Conservation (phyloP, 108 stramenopile species). For the Fragilariopsis cylindrus region DNA sequence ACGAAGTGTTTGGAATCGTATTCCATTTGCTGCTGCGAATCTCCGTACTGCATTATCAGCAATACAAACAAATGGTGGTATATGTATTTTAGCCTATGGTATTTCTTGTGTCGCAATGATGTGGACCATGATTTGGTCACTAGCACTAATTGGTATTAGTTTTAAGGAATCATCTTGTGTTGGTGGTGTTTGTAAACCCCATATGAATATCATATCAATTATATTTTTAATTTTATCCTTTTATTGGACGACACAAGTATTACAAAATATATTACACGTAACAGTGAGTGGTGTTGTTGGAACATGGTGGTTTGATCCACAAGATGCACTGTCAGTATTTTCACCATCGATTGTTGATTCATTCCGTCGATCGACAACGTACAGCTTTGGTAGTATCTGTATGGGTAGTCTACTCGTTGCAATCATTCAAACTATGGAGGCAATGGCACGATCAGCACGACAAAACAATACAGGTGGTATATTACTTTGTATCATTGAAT, state of each 20-base stretch:
- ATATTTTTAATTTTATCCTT: constrained; percentile 57
- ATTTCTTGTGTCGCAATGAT: constrained; percentile 12
- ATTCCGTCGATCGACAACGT: constrained; percentile 51
- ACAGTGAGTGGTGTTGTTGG: constrained; percentile 31
- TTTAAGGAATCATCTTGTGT: constrained; percentile 26
- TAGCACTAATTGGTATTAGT: constrained; percentile 38
- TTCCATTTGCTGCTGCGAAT: constrained; percentile 79
- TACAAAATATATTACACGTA: constrained; percentile 22
- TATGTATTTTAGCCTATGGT: constrained; percentile 28
- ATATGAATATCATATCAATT: constrained; percentile 22
- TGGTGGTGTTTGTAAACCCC: constrained; percentile 24
- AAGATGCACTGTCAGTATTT: constrained; percentile 37
- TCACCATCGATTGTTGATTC: constrained; percentile 45
- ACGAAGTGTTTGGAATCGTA: constrained; percentile 48
- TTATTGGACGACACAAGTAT: constrained; percentile 71
- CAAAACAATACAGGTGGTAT: constrained; percentile 18
- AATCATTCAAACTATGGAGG: constrained; percentile 53
- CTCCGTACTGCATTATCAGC: constrained; percentile 54
- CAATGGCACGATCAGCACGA: constrained; percentile 36
- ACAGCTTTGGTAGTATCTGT: constrained; percentile 71
- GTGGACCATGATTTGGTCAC: constrained; percentile 43
- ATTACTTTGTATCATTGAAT: constrained; percentile 48
- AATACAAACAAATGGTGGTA: constrained; percentile 58
- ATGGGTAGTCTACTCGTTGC: constrained; percentile 81
- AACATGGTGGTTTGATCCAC: constrained; percentile 56